Conservation (phyloP, 179 eudicot species). For the Corrigiola litoralis region DNA sequence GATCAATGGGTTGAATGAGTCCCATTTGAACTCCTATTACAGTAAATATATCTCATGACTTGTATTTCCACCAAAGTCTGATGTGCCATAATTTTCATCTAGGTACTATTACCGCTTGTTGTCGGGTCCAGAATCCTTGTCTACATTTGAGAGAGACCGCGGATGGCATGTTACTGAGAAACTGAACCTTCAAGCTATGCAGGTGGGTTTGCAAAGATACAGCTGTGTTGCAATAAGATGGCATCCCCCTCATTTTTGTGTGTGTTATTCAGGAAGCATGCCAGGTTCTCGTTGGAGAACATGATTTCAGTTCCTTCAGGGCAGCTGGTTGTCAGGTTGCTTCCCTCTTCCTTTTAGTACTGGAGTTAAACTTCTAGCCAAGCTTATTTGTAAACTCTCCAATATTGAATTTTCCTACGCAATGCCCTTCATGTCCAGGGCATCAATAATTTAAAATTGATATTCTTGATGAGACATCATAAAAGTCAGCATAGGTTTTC, state of each 20-base stretch:
- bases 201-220: constrained; percentile 37
- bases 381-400: no score
- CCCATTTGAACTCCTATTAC: no score
- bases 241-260: neutral
- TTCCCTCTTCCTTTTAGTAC: constrained; percentile 12
- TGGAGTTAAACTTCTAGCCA: no score
- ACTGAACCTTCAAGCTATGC: constrained; percentile 77
- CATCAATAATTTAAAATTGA: no score
- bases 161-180: constrained; percentile 95
- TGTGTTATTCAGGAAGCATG: constrained; percentile 66
- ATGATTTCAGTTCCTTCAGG: constrained; percentile 96
- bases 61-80: neutral
- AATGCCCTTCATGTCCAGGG: no score
- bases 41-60: neutral
- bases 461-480: no score
- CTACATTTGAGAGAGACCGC: constrained; percentile 75
- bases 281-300: constrained; percentile 69
- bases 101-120: constrained; percentile 93
- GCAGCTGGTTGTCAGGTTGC: constrained; percentile 91
- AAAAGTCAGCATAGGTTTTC: no score
- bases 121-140: constrained; percentile 66
- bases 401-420: no score
- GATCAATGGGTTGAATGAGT: no score
- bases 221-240: constrained; percentile 1
- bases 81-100: neutral